A percentile compares a stretch with the other conserved stretches of the same genome.
Evolutionary conservation across 2,329 filamentous ascomycete genomes (phyloP).

Genomic region (Cercospora sp.): DNA sequence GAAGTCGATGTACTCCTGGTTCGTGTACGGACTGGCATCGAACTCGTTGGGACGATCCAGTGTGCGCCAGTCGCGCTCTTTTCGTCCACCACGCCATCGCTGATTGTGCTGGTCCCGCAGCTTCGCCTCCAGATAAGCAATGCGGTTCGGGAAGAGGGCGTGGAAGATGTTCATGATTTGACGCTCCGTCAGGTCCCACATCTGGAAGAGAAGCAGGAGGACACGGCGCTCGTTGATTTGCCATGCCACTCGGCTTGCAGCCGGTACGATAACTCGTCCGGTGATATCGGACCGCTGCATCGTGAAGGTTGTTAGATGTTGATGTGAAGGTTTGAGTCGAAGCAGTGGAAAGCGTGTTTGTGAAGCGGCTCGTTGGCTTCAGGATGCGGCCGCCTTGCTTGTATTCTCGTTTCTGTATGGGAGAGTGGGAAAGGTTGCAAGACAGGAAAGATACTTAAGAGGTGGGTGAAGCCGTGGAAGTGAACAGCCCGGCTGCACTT

Average conservation of each 20-base stretch:
- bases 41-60: slow-evolving; percentile 1
- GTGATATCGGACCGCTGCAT: not conserved
- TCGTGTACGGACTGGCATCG: not conserved
- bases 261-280: not conserved
- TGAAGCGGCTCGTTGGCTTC: not conserved
- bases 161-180: not conserved
- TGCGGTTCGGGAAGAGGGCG: not conserved
- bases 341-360: not conserved
- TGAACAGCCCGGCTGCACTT: not conserved
- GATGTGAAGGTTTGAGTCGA: not conserved
- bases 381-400: not conserved
- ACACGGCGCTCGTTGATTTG: not conserved
- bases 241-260: not conserved
- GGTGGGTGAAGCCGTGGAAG: not conserved
- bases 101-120: not conserved
- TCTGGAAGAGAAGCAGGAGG: not conserved
- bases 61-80: not conserved
- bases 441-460: not conserved
- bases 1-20: not conserved
- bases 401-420: not conserved
- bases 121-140: not conserved
- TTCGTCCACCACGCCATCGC: not conserved
- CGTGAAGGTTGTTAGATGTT: not conserved
- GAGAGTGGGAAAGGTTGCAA: not conserved
- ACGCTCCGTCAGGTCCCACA: not conserved